phyloP scores from a whole-genome alignment of 2,329 filamentous ascomycete species.

The Domatiomyces catenatus region DNA sequence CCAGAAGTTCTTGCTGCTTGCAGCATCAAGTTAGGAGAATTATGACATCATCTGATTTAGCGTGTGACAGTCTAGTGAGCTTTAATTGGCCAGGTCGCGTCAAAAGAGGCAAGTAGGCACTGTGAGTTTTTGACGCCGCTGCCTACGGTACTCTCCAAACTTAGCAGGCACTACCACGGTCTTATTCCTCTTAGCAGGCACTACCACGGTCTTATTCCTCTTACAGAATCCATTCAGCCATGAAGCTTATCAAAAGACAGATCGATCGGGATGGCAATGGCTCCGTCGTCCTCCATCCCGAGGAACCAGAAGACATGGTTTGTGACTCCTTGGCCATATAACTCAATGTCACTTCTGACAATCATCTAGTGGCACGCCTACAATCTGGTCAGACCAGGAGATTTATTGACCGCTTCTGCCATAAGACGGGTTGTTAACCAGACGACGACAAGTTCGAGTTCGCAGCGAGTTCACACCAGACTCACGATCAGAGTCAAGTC shows the following conservation, averaged over 20 bases:
- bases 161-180: too few species aligned
- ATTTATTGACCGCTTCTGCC: conserved; percentile 50
- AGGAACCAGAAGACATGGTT: conserved; percentile 65
- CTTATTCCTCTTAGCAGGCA: too few species aligned
- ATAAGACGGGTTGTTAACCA: conserved; percentile 50
- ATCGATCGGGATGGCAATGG: conserved; percentile 54
- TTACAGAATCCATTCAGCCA: conserved; percentile 20
- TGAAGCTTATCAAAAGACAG: conserved; percentile 52
- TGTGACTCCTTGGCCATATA: conserved; percentile 6
- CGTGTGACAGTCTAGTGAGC: neutral
- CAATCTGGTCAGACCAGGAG: conserved; percentile 53
- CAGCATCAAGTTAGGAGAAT: neutral
- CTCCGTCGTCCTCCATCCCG: conserved; percentile 49
- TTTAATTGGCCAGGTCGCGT: neutral
- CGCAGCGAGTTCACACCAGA: conserved; percentile 48
- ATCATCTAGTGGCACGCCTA: conserved; percentile 52
- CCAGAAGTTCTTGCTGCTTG: neutral
- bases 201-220: too few species aligned
- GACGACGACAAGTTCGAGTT: conserved; percentile 46
- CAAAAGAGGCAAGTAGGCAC: neutral
- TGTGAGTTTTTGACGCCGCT: neutral
- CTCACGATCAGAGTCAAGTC: conserved; percentile 50
- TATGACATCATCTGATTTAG: neutral
- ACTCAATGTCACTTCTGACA: conserved; percentile 5
- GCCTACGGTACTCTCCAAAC: neutral